These are phyloP conservation scores for Hylodesmum podocarpum DNA, from an alignment of 306 rosid species.

Conservation along the genomic window DNA sequence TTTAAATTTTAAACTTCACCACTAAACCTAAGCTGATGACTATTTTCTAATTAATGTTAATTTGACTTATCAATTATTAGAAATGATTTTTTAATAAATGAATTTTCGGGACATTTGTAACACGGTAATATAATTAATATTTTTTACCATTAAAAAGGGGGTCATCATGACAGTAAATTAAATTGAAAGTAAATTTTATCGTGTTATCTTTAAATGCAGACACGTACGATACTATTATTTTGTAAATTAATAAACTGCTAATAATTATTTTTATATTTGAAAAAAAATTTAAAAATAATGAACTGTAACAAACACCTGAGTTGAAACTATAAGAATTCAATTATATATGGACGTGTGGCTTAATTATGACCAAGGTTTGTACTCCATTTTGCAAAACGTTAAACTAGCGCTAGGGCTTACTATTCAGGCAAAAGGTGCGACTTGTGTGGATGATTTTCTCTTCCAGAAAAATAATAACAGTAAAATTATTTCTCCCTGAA, in stretches of 20 bases:
- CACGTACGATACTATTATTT: too few species aligned
- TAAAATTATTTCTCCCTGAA: neutral
- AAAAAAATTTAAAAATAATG: too few species aligned
- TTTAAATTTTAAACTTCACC: too few species aligned
- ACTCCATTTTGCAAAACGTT: conserved; percentile 20
- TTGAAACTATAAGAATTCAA: neutral
- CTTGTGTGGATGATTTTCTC: neutral
- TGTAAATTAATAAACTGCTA: too few species aligned
- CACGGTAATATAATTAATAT: neutral
- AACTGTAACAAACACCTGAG: too few species aligned
- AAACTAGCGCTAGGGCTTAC: neutral
- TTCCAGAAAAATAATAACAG: neutral
- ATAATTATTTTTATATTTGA: too few species aligned
- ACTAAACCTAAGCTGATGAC: too few species aligned
- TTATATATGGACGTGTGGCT: conserved; percentile 14
- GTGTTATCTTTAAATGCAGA: too few species aligned
- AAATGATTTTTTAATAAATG: neutral
- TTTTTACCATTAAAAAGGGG: neutral
- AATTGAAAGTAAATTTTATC: too few species aligned
- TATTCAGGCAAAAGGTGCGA: neutral
- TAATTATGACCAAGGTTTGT: conserved; percentile 26
- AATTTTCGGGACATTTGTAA: neutral
- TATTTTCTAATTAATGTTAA: neutral
- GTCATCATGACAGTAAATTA: neutral
- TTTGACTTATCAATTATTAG: neutral